phyloP scores from a whole-genome alignment of 73 alveolate genomes.

The Blepharisma stoltei region DNA sequence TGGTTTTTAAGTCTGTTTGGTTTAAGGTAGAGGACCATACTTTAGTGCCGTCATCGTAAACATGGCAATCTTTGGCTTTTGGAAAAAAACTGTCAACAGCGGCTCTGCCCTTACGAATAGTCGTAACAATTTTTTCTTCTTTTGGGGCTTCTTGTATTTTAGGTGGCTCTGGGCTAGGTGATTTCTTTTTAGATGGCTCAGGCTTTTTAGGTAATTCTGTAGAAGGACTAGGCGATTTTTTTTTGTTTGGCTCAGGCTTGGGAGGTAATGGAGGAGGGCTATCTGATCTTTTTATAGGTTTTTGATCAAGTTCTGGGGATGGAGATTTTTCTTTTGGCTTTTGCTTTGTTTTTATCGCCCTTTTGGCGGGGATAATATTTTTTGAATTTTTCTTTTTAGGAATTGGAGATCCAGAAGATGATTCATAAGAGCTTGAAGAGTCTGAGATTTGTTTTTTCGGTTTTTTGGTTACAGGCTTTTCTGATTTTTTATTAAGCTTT shows the following conservation, averaged over 20 bases:
- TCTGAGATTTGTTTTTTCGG: not conserved
- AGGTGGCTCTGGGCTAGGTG: not conserved
- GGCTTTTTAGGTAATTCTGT: not conserved
- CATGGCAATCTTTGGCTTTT: constrained; percentile 16
- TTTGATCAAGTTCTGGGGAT: not conserved
- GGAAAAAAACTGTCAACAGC: not conserved
- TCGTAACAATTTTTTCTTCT: not conserved
- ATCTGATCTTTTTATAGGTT: not conserved
- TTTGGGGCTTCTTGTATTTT: not conserved
- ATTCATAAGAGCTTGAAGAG: not conserved
- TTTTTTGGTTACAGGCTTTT: not conserved
- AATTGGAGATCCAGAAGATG: not conserved
- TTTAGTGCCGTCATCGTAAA: constrained; percentile 13
- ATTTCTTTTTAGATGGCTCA: not conserved
- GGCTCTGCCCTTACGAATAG: not conserved
- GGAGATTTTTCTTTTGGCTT: not conserved
- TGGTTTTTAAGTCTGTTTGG: constrained; percentile 27
- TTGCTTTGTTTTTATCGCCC: not conserved
- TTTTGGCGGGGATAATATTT: not conserved
- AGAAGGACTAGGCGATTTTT: not conserved
- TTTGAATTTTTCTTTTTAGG: not conserved
- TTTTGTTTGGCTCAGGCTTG: not conserved
- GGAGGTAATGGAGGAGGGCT: not conserved
- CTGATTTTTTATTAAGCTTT: not conserved
- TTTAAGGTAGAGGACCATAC: constrained; percentile 20